phyloP scores from a whole-genome alignment of 768 basidiomycete genomes.

The Suillus tomentosus region DNA sequence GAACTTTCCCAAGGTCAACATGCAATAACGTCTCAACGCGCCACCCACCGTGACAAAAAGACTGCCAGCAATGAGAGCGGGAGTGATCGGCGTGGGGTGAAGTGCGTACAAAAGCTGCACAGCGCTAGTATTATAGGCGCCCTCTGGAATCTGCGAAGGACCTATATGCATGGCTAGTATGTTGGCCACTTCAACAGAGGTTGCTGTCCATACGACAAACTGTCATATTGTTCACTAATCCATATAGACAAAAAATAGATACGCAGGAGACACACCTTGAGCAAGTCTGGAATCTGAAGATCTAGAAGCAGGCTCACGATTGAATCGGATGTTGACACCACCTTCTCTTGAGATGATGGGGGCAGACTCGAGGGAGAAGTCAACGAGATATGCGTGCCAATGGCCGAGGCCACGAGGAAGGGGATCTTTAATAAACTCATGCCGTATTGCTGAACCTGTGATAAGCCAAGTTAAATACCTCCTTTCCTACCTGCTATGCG shows the following conservation, averaged over 20 bases:
- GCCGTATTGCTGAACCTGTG: not conserved
- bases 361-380: conserved; percentile 20
- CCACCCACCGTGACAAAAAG: not conserved
- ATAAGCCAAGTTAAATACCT: too few species aligned
- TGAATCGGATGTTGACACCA: not conserved
- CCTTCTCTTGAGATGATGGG: conserved; percentile 21
- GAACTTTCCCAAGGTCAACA: not conserved
- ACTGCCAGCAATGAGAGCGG: not conserved
- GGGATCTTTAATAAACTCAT: conserved; percentile 23
- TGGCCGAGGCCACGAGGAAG: conserved; percentile 26
- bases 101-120: not conserved
- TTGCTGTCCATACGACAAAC: not conserved
- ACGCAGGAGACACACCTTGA: not conserved
- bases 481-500: too few species aligned
- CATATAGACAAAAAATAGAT: not conserved
- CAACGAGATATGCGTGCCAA: conserved; percentile 29
- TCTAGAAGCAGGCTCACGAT: not conserved
- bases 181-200: not conserved
- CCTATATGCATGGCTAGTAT: not conserved
- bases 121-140: not conserved
- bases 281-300: not conserved
- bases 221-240: not conserved
- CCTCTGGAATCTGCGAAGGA: not conserved
- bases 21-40: not conserved
- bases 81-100: not conserved